A percentile compares a stretch with the other conserved stretches of the same genome.
Conservation (phyloP, 768 basidiomycete genomes). For the Pulveroboletus ravenelii region DNA sequence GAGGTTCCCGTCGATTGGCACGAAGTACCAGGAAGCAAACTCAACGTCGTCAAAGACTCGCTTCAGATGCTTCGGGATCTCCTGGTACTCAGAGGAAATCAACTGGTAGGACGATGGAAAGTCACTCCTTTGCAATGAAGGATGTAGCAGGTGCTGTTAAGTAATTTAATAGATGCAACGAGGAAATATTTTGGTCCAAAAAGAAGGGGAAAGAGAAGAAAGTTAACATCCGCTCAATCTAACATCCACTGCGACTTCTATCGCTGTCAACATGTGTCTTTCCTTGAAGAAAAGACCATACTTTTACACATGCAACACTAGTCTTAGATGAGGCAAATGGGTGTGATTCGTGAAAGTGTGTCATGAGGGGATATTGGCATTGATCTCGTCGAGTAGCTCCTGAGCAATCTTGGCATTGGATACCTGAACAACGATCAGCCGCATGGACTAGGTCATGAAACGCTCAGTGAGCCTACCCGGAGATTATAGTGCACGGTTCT, state of each 20-base stretch:
- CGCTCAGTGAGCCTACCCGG: slow-evolving; percentile 43
- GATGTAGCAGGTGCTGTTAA: slow-evolving; percentile 23
- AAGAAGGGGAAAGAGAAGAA: neutral
- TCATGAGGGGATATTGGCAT: slow-evolving; percentile 38
- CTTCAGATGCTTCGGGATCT: slow-evolving; percentile 88
- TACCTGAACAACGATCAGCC: slow-evolving; percentile 39
- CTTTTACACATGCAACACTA: slow-evolving; percentile 33
- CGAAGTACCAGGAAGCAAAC: slow-evolving; percentile 89
- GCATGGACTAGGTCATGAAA: neutral
- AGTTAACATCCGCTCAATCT: slow-evolving; percentile 8
- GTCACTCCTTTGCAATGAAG: slow-evolving; percentile 21
- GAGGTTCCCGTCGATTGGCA: slow-evolving; percentile 93
- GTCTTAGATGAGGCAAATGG: slow-evolving; percentile 29
- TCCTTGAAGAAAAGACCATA: slow-evolving; percentile 28
- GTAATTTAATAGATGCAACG: slow-evolving; percentile 23
- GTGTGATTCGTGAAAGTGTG: slow-evolving; percentile 18
- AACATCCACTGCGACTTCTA: slow-evolving; percentile 18
- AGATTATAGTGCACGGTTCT: slow-evolving; percentile 68
- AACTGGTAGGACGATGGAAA: slow-evolving; percentile 74
- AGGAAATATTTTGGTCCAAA: slow-evolving; percentile 9
- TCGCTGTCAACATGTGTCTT: slow-evolving; percentile 19
- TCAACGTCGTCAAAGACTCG: slow-evolving; percentile 79
- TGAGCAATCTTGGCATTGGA: slow-evolving; percentile 66
- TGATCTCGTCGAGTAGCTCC: slow-evolving; percentile 57
- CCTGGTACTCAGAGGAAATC: slow-evolving; percentile 78